Base-by-base conservation (phyloP, 2,329 filamentous ascomycete genomes). In the Colletotrichum costaricense region DNA sequence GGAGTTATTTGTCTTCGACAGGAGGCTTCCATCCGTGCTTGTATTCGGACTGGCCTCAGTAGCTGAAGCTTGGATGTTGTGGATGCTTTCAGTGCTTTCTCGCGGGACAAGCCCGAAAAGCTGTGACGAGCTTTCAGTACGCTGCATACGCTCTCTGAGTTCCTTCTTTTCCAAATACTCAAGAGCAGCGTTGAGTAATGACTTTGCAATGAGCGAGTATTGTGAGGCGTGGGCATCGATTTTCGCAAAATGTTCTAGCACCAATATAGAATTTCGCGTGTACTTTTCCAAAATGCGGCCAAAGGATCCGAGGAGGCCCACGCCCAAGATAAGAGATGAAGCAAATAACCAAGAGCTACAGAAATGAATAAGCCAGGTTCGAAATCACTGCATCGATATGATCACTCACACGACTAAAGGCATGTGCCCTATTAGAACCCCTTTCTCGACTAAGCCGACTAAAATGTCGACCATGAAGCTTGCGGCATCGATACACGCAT, bases 401-500 rank as follows among this genome's bases (percentile, higher is more conserved):
- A 19, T n/a, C 1, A 83, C 87, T 81, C 77, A 88, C 87, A 89
- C 86, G 26, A 89, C 79, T 19, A 89, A 78, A 0, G 88, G 88
- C 28, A 86, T 84, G 9, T 84, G 82, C 0, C 84, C 82, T n/a
- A 84, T 82, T n/a, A 88, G 76, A 7, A 82, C 69, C 0, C 83
- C 81, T 11, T 81, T 80, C 57, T 86, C 80, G 2, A 88, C 84
- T 4, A 88, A 78, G 38, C 85, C 84, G 12, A 85, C 75, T 5
- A 89, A 80, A 0, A 84, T 81, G 69, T 89, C 87, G 1, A 89
- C 84, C 86, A 89, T 88, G 30, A 89, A 74, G 62, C 86, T 87
- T 1, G 87, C 88, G 0, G 88, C 87, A 63, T 89, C 88, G 42
- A 89, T 88, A 33, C 88, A 89, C 1, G 88, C 88, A 76, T 89